Percentiles rank a stretch among this genome's conserved stretches.
Evolutionary conservation across 345 rosid genomes (phyloP).

Genomic region (Salix dunnii): DNA sequence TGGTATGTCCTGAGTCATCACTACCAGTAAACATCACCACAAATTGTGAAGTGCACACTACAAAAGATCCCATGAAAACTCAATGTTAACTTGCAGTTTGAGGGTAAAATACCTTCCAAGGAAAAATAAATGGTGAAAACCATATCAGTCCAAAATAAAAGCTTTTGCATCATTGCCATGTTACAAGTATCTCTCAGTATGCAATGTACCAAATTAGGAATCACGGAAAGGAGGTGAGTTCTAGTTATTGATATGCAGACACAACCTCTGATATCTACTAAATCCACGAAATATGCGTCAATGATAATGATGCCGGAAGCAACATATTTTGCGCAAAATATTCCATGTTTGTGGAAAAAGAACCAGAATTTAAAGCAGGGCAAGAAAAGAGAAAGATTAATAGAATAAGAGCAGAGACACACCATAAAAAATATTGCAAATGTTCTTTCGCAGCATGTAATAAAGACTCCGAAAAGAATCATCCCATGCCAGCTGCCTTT

Average conservation of each 20-base stretch:
- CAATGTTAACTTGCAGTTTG: conserved; percentile 8
- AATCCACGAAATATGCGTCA: neutral
- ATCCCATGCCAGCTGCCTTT: conserved; percentile 72
- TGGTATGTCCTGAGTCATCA: conserved; percentile 42
- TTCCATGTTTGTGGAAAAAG: neutral
- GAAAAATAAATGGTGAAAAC: neutral
- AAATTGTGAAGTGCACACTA: conserved; percentile 85
- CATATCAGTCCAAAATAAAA: neutral
- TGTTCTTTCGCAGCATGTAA: conserved; percentile 70
- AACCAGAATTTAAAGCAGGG: conserved; percentile 4
- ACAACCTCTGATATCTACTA: neutral
- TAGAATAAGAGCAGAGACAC: conserved; percentile 11
- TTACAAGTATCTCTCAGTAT: neutral
- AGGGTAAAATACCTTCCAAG: neutral
- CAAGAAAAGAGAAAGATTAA: neutral
- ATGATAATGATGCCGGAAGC: neutral
- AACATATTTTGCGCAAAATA: neutral
- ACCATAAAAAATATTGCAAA: conserved; percentile 81
- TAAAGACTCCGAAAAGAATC: conserved; percentile 88
- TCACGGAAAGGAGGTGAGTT: neutral
- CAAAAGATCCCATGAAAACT: conserved; percentile 24
- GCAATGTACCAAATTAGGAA: neutral
- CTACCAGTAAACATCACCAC: conserved; percentile 73
- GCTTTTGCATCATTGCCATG: neutral
- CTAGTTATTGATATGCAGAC: neutral